Conservation (phyloP, 176 grass and related monocot species). For the Avena atlantica region DNA sequence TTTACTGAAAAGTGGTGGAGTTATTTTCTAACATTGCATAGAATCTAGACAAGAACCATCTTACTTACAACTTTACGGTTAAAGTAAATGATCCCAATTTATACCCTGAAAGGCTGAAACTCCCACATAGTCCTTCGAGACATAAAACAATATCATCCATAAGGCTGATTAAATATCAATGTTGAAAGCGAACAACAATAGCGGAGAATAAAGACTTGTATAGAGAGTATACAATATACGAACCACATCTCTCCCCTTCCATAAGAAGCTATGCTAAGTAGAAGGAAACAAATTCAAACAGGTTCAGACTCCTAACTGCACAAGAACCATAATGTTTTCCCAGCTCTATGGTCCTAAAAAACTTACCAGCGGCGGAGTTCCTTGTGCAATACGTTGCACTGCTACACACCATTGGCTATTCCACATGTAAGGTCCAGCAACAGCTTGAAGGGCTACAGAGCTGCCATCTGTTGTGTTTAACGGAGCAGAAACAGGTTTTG, state of each 20-base stretch:
- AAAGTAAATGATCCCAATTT: background rate
- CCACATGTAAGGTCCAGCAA: slow-evolving; percentile 97
- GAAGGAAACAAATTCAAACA: slow-evolving; percentile 29
- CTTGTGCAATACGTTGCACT: slow-evolving; percentile 90
- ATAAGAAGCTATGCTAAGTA: background rate
- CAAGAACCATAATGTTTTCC: slow-evolving; percentile 18
- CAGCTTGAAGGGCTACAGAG: slow-evolving; percentile 86
- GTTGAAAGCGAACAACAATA: slow-evolving; percentile 6
- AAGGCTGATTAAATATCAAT: slow-evolving; percentile 3
- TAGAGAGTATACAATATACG: background rate
- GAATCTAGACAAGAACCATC: slow-evolving; percentile 1
- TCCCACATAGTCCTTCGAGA: background rate
- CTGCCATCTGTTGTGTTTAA: slow-evolving; percentile 67
- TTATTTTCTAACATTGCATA: background rate
- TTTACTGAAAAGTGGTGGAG: background rate
- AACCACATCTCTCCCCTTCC: background rate
- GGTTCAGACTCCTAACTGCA: slow-evolving; percentile 37
- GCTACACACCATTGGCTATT: slow-evolving; percentile 81
- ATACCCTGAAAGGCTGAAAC: background rate
- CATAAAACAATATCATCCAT: background rate
- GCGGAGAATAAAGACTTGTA: slow-evolving; percentile 15
- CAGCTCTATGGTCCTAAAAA: slow-evolving; percentile 18
- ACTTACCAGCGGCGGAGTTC: slow-evolving; percentile 92
- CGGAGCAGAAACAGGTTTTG: slow-evolving; percentile 82
- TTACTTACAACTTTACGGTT: background rate